These are phyloP conservation scores for Ascocoryne sarcoides DNA, from an alignment of 2,329 filamentous ascomycete species.

Conservation along the genomic window DNA sequence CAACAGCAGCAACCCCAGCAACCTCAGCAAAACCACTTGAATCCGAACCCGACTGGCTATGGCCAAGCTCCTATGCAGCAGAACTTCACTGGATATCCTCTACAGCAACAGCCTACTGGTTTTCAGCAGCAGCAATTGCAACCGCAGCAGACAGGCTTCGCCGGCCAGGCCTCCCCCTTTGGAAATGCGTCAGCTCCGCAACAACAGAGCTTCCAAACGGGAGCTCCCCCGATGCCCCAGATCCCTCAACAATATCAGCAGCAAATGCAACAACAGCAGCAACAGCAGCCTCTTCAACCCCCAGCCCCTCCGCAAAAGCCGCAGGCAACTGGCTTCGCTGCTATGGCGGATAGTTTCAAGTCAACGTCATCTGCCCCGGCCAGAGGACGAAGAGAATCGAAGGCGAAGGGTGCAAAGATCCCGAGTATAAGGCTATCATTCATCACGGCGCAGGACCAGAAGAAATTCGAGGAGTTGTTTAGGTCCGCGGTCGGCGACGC, in stretches of 20 bases:
- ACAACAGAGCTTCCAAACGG: constrained; percentile 31
- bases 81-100: constrained; percentile 25
- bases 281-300: constrained; percentile 41
- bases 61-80: constrained; percentile 28
- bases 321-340: constrained; percentile 55
- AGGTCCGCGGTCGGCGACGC: constrained; percentile 84
- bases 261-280: constrained; percentile 32
- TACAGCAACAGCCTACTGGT: constrained; percentile 37
- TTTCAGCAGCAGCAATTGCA: constrained; percentile 40
- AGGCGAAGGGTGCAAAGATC: constrained; percentile 63
- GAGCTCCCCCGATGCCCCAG: constrained; percentile 27
- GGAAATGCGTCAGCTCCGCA: constrained; percentile 39
- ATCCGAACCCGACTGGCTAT: constrained; percentile 27
- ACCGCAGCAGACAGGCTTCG: constrained; percentile 53
- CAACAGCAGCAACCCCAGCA: constrained; percentile 32
- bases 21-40: constrained; percentile 33
- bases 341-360: constrained; percentile 61
- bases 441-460: constrained; percentile 88
- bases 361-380: constrained; percentile 35
- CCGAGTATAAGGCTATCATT: constrained; percentile 92
- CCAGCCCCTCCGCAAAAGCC: constrained; percentile 55
- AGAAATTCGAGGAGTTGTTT: constrained; percentile 96
- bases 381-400: constrained; percentile 39
- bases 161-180: constrained; percentile 32
- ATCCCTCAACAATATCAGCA: constrained; percentile 27